Base-by-base conservation (phyloP, 148 eudicot genomes). In the Agrostemma githago region DNA sequence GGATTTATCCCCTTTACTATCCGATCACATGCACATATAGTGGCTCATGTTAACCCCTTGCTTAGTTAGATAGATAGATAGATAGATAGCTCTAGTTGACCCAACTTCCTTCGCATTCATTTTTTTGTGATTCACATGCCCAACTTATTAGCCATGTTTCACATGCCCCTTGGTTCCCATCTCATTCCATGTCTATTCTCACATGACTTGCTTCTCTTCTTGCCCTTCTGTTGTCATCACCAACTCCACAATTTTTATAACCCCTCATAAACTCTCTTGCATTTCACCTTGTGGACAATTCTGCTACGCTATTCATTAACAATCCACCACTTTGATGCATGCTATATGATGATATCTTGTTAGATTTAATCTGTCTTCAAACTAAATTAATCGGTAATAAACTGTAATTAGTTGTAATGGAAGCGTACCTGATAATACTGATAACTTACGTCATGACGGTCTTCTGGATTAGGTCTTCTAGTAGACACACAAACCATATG, bases 161-260 rank as follows among this genome's bases (percentile, higher is more conserved):
- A 74, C 69, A 74, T 74, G 76, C 43, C 21, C 12, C 40, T 74
- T 74, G 26, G 60, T 43, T 74, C 61, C n/a, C 70, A 46, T 74
- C 69, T 62, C 46, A 74, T 11, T 44, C 53, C 21, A 68, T 68
- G 71, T 68, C 71, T 68, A 57, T 68, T 68, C 17, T 62, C 69
- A 74, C 76, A 74, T 74, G 76, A 16, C 34, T 74, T 48, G 76
- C 69, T 74, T 46, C 34, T 42, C 20, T 62, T 44, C 26, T 68
- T 68, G 71, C 53, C 53, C 53, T 46, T 20, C 11, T 48, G 68
- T 68, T 68, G 57, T 43, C 54, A 2, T 42, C 17, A 65, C 40
- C 43, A 16, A 11, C 9, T 12, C 68, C 68, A 65, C 68, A 65
- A 65, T 37, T 37, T 65, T 40, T 40, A 11, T 62, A 8, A 62